These are phyloP conservation scores for Castanea sativa DNA, from an alignment of 306 rosid genomes.

Conservation along the genomic window DNA sequence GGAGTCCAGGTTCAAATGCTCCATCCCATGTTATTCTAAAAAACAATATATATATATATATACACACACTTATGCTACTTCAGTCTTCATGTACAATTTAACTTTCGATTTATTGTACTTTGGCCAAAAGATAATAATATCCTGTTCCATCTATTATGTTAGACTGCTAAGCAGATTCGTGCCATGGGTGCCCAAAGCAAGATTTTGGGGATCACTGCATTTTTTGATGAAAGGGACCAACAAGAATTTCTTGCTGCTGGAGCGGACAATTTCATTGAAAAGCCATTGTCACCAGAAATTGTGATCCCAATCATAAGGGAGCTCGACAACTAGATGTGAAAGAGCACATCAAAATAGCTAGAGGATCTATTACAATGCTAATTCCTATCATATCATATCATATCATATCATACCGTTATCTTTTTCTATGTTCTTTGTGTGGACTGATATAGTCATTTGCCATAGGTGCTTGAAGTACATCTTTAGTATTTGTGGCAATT, in stretches of 20 bases:
- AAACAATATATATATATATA: no score
- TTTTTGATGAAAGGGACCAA: not conserved
- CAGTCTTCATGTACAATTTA: not conserved
- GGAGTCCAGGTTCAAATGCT: no score
- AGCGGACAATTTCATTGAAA: slow-evolving; percentile 13
- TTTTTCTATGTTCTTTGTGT: no score
- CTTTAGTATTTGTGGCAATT: no score
- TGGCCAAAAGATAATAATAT: not conserved
- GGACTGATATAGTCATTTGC: no score
- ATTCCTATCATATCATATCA: not conserved
- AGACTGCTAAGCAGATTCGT: slow-evolving; percentile 20
- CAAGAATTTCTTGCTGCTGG: slow-evolving; percentile 24
- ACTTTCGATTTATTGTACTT: not conserved
- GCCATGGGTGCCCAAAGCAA: slow-evolving; percentile 13
- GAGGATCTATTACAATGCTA: not conserved
- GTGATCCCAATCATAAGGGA: slow-evolving; percentile 23
- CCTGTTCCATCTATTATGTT: not conserved
- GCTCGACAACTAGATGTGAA: slow-evolving; percentile 7
- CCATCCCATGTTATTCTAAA: no score
- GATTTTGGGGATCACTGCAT: slow-evolving; percentile 16
- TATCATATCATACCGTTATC: no score
- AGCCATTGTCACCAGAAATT: slow-evolving; percentile 18
- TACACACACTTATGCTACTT: no score
- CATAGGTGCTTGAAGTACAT: no score
- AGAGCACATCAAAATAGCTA: not conserved